These are phyloP conservation scores for Epithele typhae DNA, from an alignment of 768 basidiomycete species.

Conservation along the genomic window DNA sequence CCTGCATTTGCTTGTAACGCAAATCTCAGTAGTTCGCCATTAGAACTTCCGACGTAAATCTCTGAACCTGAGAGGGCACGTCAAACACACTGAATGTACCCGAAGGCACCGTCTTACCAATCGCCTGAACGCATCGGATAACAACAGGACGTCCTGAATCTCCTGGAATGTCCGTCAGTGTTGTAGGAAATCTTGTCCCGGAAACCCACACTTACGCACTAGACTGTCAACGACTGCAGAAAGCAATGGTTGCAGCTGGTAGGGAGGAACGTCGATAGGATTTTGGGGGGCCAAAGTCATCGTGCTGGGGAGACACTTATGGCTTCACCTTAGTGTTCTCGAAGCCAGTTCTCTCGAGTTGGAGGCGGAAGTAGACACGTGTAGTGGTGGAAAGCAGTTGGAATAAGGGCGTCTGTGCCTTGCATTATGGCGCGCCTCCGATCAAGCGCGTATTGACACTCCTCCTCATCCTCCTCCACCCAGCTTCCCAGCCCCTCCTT, in stretches of 20 bases:
- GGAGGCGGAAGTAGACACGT: too few species aligned
- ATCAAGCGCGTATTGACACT: too few species aligned
- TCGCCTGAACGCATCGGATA: conserved; percentile 25
- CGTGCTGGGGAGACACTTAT: too few species aligned
- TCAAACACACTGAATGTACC: too few species aligned
- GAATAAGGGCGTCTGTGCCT: too few species aligned
- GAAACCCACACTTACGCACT: conserved; percentile 7
- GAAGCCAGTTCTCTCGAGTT: too few species aligned
- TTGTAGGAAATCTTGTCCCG: not conserved
- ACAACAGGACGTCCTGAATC: conserved; percentile 31
- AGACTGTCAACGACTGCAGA: conserved; percentile 15
- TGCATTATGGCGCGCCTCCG: too few species aligned
- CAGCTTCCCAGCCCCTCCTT: too few species aligned
- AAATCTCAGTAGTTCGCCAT: conserved; percentile 81
- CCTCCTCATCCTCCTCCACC: too few species aligned
- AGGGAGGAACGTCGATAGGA: conserved; percentile 49
- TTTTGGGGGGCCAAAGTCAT: conserved; percentile 16
- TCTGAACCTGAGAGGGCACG: conserved; percentile 76
- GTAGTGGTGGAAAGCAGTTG: too few species aligned
- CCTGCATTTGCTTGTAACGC: conserved; percentile 57
- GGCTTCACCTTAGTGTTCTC: too few species aligned
- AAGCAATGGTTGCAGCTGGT: conserved; percentile 37
- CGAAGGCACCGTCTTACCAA: conserved; percentile 19
- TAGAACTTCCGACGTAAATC: conserved; percentile 81
- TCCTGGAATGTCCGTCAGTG: not conserved